Evolutionary conservation across 2,329 filamentous ascomycete genomes (phyloP).

Genomic region (Aspergillus ruber): DNA sequence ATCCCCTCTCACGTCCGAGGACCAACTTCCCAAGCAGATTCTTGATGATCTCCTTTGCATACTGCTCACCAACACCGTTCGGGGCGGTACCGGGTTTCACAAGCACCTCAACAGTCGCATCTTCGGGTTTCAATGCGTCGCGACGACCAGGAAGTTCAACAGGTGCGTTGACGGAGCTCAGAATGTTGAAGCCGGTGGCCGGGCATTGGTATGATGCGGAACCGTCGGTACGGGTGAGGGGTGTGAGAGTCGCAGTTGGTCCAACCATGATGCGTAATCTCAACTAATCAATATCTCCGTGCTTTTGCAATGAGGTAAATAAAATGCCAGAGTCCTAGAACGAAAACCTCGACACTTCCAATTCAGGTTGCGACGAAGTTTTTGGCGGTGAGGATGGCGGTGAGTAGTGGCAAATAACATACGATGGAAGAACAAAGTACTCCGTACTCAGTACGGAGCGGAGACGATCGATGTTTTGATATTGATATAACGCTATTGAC

Average conservation of each 20-base stretch:
- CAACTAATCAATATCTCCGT: too few relatives aligned
- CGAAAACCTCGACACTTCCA: background rate
- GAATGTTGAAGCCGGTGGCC: conserved; percentile 63
- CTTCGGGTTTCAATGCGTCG: conserved; percentile 78
- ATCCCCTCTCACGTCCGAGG: conserved; percentile 37
- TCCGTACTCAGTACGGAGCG: too few relatives aligned
- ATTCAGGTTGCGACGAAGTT: background rate
- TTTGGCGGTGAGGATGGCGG: background rate
- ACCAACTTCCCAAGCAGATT: conserved; percentile 33
- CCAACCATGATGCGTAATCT: conserved; percentile 22
- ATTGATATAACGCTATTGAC: too few relatives aligned
- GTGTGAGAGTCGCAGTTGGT: conserved; percentile 28
- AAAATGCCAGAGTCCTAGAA: too few relatives aligned
- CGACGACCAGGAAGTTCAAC: conserved; percentile 74
- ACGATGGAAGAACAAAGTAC: too few relatives aligned
- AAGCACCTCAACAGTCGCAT: conserved; percentile 83
- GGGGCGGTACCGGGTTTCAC: conserved; percentile 80
- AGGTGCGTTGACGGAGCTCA: conserved; percentile 85
- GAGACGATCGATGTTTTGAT: too few relatives aligned
- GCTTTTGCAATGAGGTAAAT: too few relatives aligned
- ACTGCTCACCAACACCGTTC: conserved; percentile 74
- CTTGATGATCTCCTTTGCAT: conserved; percentile 60
- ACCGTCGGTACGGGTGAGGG: conserved; percentile 33
- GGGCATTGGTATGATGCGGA: conserved; percentile 38
- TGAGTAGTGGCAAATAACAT: background rate